Base-by-base conservation (phyloP, 78 protist genomes). In the Capsaspora owczarzaki region DNA sequence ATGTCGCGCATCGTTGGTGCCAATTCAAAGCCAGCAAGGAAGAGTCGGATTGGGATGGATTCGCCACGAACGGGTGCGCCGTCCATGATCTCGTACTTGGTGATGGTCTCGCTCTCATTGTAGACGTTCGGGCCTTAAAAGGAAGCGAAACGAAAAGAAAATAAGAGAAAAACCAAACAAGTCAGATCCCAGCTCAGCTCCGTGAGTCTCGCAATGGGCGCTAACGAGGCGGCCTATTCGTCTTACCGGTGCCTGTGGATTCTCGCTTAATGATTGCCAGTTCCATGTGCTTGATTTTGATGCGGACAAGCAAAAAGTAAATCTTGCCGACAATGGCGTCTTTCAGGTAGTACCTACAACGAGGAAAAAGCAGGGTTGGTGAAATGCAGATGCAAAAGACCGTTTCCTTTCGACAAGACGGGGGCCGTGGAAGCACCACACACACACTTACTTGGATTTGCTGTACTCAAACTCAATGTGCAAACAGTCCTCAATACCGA, bases 401-500 rank as follows among this genome's bases (percentile, higher is more conserved):
- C n/a, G n/a, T n/a, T n/a, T n/a, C n/a, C n/a, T n/a, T n/a, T n/a
- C n/a, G n/a, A n/a, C n/a, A n/a, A n/a, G n/a, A n/a, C n/a, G n/a
- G n/a, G n/a, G n/a, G n/a, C n/a, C n/a, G n/a, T 19, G 2, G n/a
- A 23, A 5, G 31, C 14, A 10, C 31, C 6, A 53, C 63, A 23
- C 63, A 53, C 63, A 53, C 27, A 53, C 63, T 44, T 86, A 89
- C 84, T 93, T 94, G 47, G 96, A 89, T 42, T 81, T 72, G 83
- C 90, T 85, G 82, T 97, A 97, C 83, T 97, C 98, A 71, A 97
- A 96, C 85, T 97, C 98, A 42, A 97, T 96, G 89, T 97, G 99
- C 56, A 97, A 90, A 84, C 93, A 88, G 79, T 95, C 97, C 77
- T 93, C 97, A 31, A 96, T 93, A 31, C 98, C 99, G 41, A 95